Percentiles rank a stretch among this genome's conserved stretches.
Evolutionary conservation across 108 stramenopile species (phyloP).

Genomic region (Cyclotella atomus): DNA sequence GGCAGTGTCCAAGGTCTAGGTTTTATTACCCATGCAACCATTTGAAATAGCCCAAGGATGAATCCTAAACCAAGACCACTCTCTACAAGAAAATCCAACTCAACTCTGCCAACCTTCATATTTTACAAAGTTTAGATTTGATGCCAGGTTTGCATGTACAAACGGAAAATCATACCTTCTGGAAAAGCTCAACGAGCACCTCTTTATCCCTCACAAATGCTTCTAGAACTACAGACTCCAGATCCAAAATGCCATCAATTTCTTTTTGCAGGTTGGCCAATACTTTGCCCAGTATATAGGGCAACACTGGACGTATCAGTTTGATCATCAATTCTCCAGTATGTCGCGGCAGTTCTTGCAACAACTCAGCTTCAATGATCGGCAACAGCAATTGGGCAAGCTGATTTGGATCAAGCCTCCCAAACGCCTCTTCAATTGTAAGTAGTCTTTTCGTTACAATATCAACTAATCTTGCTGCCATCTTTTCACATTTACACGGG

Average conservation of each 20-base stretch:
- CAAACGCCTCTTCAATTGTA: slow-evolving; percentile 71
- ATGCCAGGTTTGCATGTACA: not conserved
- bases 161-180: slow-evolving; percentile 60
- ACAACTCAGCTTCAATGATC: slow-evolving; percentile 52
- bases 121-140: slow-evolving; percentile 17
- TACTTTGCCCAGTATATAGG: slow-evolving; percentile 53
- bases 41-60: slow-evolving; percentile 91
- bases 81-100: slow-evolving; percentile 88
- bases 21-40: slow-evolving; percentile 85
- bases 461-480: slow-evolving; percentile 70
- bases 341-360: slow-evolving; percentile 21
- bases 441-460: slow-evolving; percentile 71
- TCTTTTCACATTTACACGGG: slow-evolving; percentile 78
- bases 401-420: slow-evolving; percentile 57
- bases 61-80: slow-evolving; percentile 95
- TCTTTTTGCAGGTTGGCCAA: slow-evolving; percentile 59
- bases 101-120: slow-evolving; percentile 74
- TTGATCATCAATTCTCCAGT: slow-evolving; percentile 28
- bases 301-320: slow-evolving; percentile 56
- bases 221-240: slow-evolving; percentile 62
- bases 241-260: slow-evolving; percentile 70
- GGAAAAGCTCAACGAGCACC: slow-evolving; percentile 86
- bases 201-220: slow-evolving; percentile 78
- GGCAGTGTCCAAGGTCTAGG: slow-evolving; percentile 66
- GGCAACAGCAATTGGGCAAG: slow-evolving; percentile 55